Percentiles rank a stretch among this genome's conserved stretches.
Conservation (phyloP, 2,329 filamentous ascomycete genomes). For the Trichothecium sympodiale region DNA sequence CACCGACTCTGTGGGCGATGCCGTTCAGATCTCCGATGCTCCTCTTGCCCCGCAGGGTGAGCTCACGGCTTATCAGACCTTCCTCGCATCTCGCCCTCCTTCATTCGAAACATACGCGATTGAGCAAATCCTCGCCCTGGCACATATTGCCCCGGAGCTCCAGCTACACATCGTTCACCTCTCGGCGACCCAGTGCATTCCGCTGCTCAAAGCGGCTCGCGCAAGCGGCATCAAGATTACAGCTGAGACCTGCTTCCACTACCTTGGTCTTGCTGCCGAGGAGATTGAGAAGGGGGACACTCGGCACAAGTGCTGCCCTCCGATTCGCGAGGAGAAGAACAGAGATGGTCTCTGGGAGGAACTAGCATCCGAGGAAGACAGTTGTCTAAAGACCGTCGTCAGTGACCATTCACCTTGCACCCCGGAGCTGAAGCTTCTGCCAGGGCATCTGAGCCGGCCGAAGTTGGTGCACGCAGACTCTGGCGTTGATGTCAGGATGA, state of each 20-base stretch:
- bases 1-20: slow-evolving; percentile 66
- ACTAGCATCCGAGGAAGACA: slow-evolving; percentile 50
- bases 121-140: slow-evolving; percentile 71
- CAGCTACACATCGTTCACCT: slow-evolving; percentile 91
- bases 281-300: slow-evolving; percentile 77
- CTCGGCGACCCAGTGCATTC: slow-evolving; percentile 80
- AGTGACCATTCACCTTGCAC: slow-evolving; percentile 96
- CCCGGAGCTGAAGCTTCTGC: slow-evolving; percentile 82
- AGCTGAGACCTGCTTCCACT: slow-evolving; percentile 93
- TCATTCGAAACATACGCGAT: slow-evolving; percentile 88
- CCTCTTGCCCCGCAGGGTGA: slow-evolving; percentile 62
- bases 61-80: slow-evolving; percentile 73
- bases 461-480: slow-evolving; percentile 39
- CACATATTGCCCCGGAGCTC: slow-evolving; percentile 67
- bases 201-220: slow-evolving; percentile 65
- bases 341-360: slow-evolving; percentile 83
- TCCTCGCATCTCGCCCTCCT: slow-evolving; percentile 81
- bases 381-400: slow-evolving; percentile 83
- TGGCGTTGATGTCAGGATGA: slow-evolving; percentile 35
- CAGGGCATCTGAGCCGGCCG: slow-evolving; percentile 43
- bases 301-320: slow-evolving; percentile 89
- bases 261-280: slow-evolving; percentile 75
- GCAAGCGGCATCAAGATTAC: slow-evolving; percentile 71
- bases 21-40: slow-evolving; percentile 57
- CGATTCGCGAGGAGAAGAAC: slow-evolving; percentile 72